A percentile compares a stretch with the other conserved stretches of the same genome.
Conservation (phyloP, 306 rosid species). For the Casuarina glauca region DNA sequence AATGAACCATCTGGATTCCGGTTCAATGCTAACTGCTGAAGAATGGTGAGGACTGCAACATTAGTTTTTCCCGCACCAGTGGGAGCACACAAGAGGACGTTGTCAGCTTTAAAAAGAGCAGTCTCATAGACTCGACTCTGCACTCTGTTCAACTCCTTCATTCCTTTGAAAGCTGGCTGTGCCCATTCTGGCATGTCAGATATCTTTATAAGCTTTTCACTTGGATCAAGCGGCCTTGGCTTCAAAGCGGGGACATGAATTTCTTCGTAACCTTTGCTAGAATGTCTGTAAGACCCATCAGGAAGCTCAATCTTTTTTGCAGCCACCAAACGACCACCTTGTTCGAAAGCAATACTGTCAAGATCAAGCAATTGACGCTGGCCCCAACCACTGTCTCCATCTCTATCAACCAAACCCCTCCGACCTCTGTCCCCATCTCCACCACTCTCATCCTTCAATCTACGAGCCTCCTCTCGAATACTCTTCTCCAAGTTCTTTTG, state of each 20-base stretch:
- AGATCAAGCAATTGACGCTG: conserved; percentile 32
- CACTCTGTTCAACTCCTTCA: no score
- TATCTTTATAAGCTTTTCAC: conserved; percentile 70
- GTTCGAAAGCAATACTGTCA: conserved; percentile 71
- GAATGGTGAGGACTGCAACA: conserved; percentile 36
- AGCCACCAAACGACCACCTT: conserved; percentile 68
- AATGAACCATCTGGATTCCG: no score
- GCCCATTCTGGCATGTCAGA: neutral
- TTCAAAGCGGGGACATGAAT: conserved; percentile 35
- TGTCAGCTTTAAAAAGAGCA: conserved; percentile 70
- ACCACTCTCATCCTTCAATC: conserved; percentile 71
- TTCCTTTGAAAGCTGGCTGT: no score
- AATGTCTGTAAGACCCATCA: conserved; percentile 21
- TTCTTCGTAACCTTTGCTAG: no score
- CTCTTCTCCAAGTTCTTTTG: conserved; percentile 88
- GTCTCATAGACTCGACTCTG: conserved; percentile 64
- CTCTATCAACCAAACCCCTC: conserved; percentile 71
- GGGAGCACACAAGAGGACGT: conserved; percentile 88
- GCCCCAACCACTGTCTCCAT: conserved; percentile 80
- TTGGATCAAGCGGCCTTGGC: conserved; percentile 62
- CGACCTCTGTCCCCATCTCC: conserved; percentile 72
- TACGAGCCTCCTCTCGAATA: conserved; percentile 85
- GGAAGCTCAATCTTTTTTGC: conserved; percentile 77
- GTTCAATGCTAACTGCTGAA: no score
- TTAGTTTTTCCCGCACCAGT: conserved; percentile 99